Percentiles rank a stretch among this genome's conserved stretches.
Evolutionary conservation across 768 basidiomycete genomes (phyloP).

Genomic region (Trametes maxima): DNA sequence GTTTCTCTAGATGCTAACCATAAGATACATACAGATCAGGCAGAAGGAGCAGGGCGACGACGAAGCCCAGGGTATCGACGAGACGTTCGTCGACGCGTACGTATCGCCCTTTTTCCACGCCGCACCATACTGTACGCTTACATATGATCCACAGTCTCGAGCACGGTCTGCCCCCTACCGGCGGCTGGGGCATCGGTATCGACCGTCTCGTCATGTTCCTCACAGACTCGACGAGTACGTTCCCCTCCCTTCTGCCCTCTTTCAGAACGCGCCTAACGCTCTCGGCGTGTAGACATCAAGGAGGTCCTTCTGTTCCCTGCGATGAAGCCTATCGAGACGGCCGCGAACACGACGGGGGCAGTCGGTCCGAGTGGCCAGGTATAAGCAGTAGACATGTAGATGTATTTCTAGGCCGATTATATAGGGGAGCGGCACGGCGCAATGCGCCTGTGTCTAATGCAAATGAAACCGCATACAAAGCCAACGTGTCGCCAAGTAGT

Average conservation of each 20-base stretch:
- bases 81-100: conserved; percentile 93
- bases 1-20: too few species aligned
- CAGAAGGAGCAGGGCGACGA: conserved; percentile 99
- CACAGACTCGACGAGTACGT: conserved; percentile 89
- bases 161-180: conserved; percentile 96
- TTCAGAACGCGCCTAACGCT: conserved; percentile 11
- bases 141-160: conserved; percentile 63
- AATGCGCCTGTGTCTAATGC: background rate
- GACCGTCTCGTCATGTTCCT: conserved; percentile 99
- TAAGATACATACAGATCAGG: conserved; percentile 60
- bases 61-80: conserved; percentile 96
- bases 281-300: conserved; percentile 75
- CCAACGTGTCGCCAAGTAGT: too few species aligned
- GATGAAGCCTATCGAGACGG: conserved; percentile 82
- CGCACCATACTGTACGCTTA: background rate
- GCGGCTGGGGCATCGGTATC: conserved; percentile 96
- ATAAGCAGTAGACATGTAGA: conserved; percentile 19
- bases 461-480: background rate
- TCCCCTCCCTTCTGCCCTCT: background rate
- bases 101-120: conserved; percentile 29
- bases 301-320: conserved; percentile 96
- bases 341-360: conserved; percentile 38
- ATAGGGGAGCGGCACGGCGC: background rate
- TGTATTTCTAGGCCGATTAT: background rate
- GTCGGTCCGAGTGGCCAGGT: conserved; percentile 36